A percentile compares a stretch with the other conserved stretches of the same genome.
Evolutionary conservation across 129 eudicot genomes (phyloP).

Genomic region (Sambucus nigra): DNA sequence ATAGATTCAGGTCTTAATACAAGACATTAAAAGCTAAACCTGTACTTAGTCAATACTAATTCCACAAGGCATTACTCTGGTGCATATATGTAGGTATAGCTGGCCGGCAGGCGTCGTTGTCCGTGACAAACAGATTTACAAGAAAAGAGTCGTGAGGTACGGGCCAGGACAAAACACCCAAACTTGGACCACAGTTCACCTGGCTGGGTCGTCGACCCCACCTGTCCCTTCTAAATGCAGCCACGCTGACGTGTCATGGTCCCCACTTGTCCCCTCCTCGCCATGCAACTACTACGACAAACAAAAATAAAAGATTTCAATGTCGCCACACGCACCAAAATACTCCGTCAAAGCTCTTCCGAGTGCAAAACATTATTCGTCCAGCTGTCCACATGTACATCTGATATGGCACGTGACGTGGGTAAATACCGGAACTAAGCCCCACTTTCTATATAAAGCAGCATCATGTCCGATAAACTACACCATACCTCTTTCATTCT

Average conservation of each 20-base stretch:
- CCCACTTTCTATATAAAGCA: constrained; percentile 13
- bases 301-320: constrained; percentile 33
- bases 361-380: constrained; percentile 21
- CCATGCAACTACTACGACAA: constrained; percentile 19
- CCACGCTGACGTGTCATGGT: constrained; percentile 30
- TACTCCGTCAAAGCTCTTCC: constrained; percentile 41
- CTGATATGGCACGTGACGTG: constrained; percentile 21
- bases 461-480: constrained; percentile 8
- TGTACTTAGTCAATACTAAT: too few species aligned
- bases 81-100: too few species aligned
- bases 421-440: neutral
- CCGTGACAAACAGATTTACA: constrained; percentile 30
- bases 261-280: constrained; percentile 34
- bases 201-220: constrained; percentile 28
- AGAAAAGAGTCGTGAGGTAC: constrained; percentile 36
- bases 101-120: constrained; percentile 58
- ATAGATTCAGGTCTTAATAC: too few species aligned
- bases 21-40: too few species aligned
- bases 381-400: constrained; percentile 11
- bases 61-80: too few species aligned
- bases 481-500: constrained; percentile 4
- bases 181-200: constrained; percentile 27
- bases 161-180: constrained; percentile 28
- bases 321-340: constrained; percentile 8
- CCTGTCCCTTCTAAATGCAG: constrained; percentile 11